Percentiles rank a stretch among this genome's conserved stretches.
Conservation (phyloP, 306 rosid genomes). For the Inga laurina region DNA sequence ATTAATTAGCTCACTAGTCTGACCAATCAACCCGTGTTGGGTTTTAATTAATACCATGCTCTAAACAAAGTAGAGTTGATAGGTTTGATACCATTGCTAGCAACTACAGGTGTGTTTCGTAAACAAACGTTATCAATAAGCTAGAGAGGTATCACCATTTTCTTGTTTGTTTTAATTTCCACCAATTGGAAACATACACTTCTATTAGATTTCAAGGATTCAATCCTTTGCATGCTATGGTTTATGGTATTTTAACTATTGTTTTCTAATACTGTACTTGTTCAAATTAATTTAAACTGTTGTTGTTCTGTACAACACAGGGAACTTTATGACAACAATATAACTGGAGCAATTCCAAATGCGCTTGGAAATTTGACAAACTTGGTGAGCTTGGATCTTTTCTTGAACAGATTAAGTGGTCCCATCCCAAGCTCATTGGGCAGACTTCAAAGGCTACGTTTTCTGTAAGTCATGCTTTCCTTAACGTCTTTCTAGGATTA, state of each 20-base stretch:
- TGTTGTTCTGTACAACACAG: background rate
- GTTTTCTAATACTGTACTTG: background rate
- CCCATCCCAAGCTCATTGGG: constrained; percentile 5
- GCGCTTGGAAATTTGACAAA: constrained; percentile 10
- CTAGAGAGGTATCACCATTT: background rate
- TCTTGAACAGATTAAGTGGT: background rate
- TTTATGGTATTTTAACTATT: background rate
- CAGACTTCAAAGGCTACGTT: background rate
- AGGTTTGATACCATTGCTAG: too few relatives aligned
- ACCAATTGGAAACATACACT: background rate
- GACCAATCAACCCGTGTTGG: too few relatives aligned
- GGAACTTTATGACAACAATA: background rate
- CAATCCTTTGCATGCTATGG: background rate
- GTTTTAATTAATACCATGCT: too few relatives aligned
- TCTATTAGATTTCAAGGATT: background rate
- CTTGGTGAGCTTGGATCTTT: constrained; percentile 11
- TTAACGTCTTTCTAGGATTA: background rate
- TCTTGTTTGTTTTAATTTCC: background rate
- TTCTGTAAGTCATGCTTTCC: constrained; percentile 2
- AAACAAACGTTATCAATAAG: too few relatives aligned
- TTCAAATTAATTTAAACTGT: background rate
- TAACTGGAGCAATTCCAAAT: background rate
- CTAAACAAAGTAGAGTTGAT: too few relatives aligned
- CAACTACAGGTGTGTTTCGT: too few relatives aligned
- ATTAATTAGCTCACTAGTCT: too few relatives aligned